Base-by-base conservation (phyloP, 441 rosid species). In the Flueggea neowawraea region DNA sequence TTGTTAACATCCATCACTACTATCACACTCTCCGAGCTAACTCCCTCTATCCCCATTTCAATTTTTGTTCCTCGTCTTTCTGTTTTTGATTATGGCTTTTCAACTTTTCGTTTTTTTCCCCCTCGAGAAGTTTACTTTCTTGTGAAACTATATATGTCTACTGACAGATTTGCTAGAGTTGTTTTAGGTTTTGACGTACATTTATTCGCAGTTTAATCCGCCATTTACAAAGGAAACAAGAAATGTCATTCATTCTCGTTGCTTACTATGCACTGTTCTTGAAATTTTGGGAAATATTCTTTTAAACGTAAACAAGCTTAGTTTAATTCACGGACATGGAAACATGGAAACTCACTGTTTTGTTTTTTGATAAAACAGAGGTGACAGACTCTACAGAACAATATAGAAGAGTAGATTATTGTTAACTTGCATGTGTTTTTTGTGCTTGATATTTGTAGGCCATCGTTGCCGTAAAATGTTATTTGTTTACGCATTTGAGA, bases 1-100 rank as follows among this genome's bases (percentile, higher is more conserved):
- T 73, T 71, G 31, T 71, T 75, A 6, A 71, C 76, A 55, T 80
- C 76, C 74, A 67, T 70, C 55, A 76, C 88, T 6, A 80, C 79
- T 31, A 78, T 72, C 74, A 78, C 84, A 15, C 73, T 72, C 64
- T 78, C 83, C 61, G 39, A 16, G 2, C 63, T 73, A 78, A 32
- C 69, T 64, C 14, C 61, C 32, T 0, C 56, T 16, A 53, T 16
- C 62, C 54, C 69, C 77, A 75, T 47, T 47, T 14, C 5, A 47
- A 4, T 47, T 10, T 47, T 47, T 4, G 50, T 3, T 47, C 50
- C n/a, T 9, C 14, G 67, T 31, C 31, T 28, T 33, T 49, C 13
- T 16, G 45, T 7, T 1, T 6, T 10, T 36, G 52, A 6, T 43
- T 3, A 16, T 53, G 6, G 33, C 31, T 14, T 55, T 31, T 22